Evolutionary conservation across 495 filamentous ascomycete genomes (phyloP), one percentile per base, ranked within the genome.

Genomic region (Penicillium chermesinum): DNA sequence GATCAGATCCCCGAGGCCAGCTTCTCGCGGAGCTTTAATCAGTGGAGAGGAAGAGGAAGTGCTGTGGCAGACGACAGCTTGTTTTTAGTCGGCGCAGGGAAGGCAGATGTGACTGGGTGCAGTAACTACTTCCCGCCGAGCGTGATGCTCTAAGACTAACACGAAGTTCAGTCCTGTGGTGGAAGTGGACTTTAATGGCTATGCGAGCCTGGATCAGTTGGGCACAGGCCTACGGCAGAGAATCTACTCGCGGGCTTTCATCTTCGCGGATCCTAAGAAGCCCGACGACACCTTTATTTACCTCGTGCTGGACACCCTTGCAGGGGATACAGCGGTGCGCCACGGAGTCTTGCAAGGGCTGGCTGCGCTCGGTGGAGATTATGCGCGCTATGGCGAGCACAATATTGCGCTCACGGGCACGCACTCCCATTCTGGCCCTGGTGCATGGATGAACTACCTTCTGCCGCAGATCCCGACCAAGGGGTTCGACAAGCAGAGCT

Each of bases 371-470:
- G 89, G 89, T 0, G 53, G 74, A 3, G 80, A 83, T 9, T 95
- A 89, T 62, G 67, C 76, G 4, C 65, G 81, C 32, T 98, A 96
- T 63, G 81, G 78, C 38, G 83, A 89, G 48, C 79, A 85, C 48
- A 98, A 96, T 66, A 66, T 98, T 30, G 91, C 91, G 27, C 76
- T 98, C 13, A 94, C 87, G 2, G 91, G 93, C 15, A 96, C 93
- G 2, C 91, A 98, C 65, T 91, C 87, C 7, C 91, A 98, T 65
- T 86, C 90, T 10, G 91, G 91, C 0, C 91, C 91, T 12, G 91
- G 85, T 2, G 91, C 88, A 16, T 98, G 90, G 91, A 75, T 95
- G 52, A 98, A 98, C 62, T 98, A 98, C 63, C 77, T 98, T 4
- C 74, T 98, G 16, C 91, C 93, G 8, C 93, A 96, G 64, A 87